A percentile compares a stretch with the other conserved stretches of the same genome.
Conservation (phyloP, 2,329 filamentous ascomycete species). For the Berkeleyomyces basicola region DNA sequence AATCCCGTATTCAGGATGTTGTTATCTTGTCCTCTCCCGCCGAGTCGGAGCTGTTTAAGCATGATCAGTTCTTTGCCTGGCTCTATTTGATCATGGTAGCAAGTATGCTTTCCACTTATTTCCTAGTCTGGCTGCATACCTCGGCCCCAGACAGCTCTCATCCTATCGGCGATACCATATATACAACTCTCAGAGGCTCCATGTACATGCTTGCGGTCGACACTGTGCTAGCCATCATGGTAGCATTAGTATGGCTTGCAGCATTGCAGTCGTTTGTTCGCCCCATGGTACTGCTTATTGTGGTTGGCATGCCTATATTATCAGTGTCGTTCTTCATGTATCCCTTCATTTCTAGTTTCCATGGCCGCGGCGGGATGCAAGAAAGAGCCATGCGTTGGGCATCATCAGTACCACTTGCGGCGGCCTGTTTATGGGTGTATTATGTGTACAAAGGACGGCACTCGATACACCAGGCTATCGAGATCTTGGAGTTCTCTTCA, state of each 20-base stretch:
- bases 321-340: conserved; percentile 84
- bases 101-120: conserved; percentile 71
- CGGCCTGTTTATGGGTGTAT: conserved; percentile 67
- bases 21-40: conserved; percentile 5
- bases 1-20: conserved; percentile 18
- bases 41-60: conserved; percentile 53
- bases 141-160: conserved; percentile 47
- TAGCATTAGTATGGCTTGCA: conserved; percentile 82
- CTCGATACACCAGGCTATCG: conserved; percentile 66
- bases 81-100: conserved; percentile 75
- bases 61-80: conserved; percentile 86
- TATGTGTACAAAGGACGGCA: conserved; percentile 65
- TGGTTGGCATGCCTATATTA: conserved; percentile 72
- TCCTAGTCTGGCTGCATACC: conserved; percentile 82
- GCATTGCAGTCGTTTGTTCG: conserved; percentile 75
- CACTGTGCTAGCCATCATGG: conserved; percentile 74
- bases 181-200: conserved; percentile 70
- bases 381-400: conserved; percentile 81
- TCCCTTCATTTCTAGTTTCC: conserved; percentile 77
- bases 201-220: conserved; percentile 83
- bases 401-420: conserved; percentile 56
- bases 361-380: conserved; percentile 71
- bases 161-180: conserved; percentile 82
- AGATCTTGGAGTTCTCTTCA: conserved; percentile 83
- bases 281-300: conserved; percentile 61